Evolutionary conservation across 2,329 filamentous ascomycete genomes (phyloP), one percentile per base, ranked within the genome.

Genomic region (Stagonosporopsis tanaceti): DNA sequence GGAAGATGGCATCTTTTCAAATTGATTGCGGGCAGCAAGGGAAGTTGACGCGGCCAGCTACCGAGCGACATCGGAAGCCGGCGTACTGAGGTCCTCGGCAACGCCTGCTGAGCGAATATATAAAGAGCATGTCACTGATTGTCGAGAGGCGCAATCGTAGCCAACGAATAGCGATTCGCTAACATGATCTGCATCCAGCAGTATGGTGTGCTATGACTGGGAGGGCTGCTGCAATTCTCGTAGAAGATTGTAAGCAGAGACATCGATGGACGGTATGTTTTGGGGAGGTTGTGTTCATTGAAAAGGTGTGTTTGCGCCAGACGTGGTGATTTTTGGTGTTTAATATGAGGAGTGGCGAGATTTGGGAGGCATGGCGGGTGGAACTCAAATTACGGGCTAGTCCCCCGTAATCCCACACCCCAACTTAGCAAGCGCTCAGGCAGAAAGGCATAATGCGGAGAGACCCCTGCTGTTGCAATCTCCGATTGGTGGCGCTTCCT

Each of bases 401-500:
- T 17, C 48, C 48, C 35, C 20, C 20, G 20, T 20, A 20, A 20
- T 20, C 20, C 20, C 20, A 20, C 25, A 20, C 9, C 35, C 35
- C 35, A 17, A 38, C 35, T 38, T 48, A 48, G 44, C 55, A 58
- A 32, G 30, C 30, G 30, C 30, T 32, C 9, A 32, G 30, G 35
- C 30, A 6, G 40, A 44, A 30, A 41, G 22, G 32, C 32, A 34
- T 14, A 39, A 27, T 57, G 54, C 45, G 54, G 54, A 57, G 54
- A 57, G 20, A 39, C 32, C 54, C 38, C 38, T 48, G 48, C 39
- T 20, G 28, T 40, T 27, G 54, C 48, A 57, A 57, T 50, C 39
- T 53, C 48, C 54, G 35, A 57, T 57, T 53, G 54, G 54, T 53
- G 48, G 48, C 54, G 45, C 48, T 45, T 22, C 45, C 54, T 57